Evolutionary conservation across 139 green algal species (phyloP), one percentile per base, ranked within the genome.

Genomic region (Chlorella sp.): DNA sequence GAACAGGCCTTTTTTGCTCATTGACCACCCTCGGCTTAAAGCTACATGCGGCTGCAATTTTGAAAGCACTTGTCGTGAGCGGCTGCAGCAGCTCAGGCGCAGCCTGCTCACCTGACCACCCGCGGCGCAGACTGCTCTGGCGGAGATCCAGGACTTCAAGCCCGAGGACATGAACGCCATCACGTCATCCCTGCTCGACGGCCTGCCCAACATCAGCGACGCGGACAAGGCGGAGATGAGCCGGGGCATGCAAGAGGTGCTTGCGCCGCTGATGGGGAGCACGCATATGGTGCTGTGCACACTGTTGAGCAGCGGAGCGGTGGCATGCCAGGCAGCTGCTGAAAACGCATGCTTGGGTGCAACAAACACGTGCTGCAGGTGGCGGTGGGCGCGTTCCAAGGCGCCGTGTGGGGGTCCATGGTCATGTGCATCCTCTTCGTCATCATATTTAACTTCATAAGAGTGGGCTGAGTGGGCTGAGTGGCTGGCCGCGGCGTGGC

Each of bases 401-500:
- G 77, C 23, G 77, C 77, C 63, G 77, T 82, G 60, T 82, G 77
- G 77, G 77, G 77, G 29, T 72, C 51, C 36, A 31, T 82, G 67
- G 72, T 32, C 1, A 49, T 68, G 0, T 30, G 35, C 26, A 14
- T 75, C 23, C 5, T 36, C 3, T 35, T 72, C 34, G 5, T 82
- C 14, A 27, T 82, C 5, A 0, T 75, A 27, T 78, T 82, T 67
- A 82, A 82, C 66, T 82, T 82, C 34, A 32, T 62, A 2, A 60
- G 76, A 27, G 22, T 31, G 10, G 31, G 35, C 23, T 68, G 50
- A 29, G n/a, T 31, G 59, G 14, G 6, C 14, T 31, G 59, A 65
- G 10, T 55, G 42, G n/a, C n/a, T n/a, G n/a, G n/a, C n/a, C n/a
- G n/a, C n/a, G n/a, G n/a, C n/a, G n/a, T n/a, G n/a, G n/a, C n/a